Conservation (phyloP, 352 stramenopile genomes). For the Phytophthora colocasiae region DNA sequence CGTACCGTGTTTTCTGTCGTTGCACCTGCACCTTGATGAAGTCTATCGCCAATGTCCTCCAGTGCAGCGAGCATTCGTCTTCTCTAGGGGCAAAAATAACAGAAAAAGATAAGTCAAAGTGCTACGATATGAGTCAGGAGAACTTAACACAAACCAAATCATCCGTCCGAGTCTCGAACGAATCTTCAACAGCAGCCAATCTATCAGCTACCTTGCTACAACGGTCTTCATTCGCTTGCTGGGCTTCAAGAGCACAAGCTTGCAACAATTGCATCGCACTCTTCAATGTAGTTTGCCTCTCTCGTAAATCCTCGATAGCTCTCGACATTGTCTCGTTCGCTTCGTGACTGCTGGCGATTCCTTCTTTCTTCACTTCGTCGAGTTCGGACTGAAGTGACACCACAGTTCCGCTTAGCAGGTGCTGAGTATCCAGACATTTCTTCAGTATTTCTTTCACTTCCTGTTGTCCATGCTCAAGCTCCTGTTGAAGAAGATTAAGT, state of each 20-base stretch:
- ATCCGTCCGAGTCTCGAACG: slow-evolving; percentile 52
- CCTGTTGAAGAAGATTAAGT: slow-evolving; percentile 17
- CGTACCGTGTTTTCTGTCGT: slow-evolving; percentile 26
- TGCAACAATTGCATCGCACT: slow-evolving; percentile 60
- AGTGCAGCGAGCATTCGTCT: slow-evolving; percentile 34
- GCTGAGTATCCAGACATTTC: slow-evolving; percentile 68
- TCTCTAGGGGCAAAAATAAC: slow-evolving; percentile 10
- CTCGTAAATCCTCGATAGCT: slow-evolving; percentile 54
- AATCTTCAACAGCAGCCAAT: slow-evolving; percentile 53
- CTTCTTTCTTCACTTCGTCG: slow-evolving; percentile 41
- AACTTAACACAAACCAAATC: slow-evolving; percentile 48
- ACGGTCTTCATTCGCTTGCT: slow-evolving; percentile 42
- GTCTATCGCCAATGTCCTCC: slow-evolving; percentile 30
- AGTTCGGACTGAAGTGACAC: slow-evolving; percentile 64
- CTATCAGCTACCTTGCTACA: slow-evolving; percentile 40
- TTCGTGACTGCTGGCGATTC: neutral
- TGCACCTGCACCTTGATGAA: slow-evolving; percentile 21
- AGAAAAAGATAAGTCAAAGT: slow-evolving; percentile 1
- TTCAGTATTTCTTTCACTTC: slow-evolving; percentile 56
- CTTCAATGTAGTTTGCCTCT: slow-evolving; percentile 54
- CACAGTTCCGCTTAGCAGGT: slow-evolving; percentile 63
- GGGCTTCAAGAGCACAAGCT: slow-evolving; percentile 46
- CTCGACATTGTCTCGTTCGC: slow-evolving; percentile 15
- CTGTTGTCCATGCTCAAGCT: slow-evolving; percentile 34
- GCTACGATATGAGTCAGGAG: neutral